Evolutionary conservation across 2,329 filamentous ascomycete species (phyloP).

Genomic region (Hypoxylon sp.): DNA sequence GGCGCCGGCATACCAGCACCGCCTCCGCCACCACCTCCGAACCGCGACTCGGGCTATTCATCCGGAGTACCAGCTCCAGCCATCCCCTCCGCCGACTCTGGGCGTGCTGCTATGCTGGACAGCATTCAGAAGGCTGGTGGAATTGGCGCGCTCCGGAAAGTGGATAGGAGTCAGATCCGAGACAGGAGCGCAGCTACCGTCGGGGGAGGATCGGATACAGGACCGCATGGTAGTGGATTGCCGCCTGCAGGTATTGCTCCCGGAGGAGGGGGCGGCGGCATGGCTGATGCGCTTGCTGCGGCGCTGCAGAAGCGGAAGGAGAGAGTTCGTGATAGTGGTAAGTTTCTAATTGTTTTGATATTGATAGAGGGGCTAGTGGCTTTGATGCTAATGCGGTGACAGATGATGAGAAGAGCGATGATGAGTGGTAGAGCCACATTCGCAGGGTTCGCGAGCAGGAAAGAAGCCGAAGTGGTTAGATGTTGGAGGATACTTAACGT

Average conservation of each 20-base stretch:
- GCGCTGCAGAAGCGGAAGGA: conserved; percentile 87
- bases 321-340: conserved; percentile 96
- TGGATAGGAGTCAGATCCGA: conserved; percentile 77
- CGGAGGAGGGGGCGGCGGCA: conserved; percentile 72
- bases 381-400: conserved; percentile 34
- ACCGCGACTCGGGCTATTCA: conserved; percentile 71
- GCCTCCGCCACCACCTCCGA: conserved; percentile 60
- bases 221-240: conserved; percentile 66
- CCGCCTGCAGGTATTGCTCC: conserved; percentile 68
- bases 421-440: conserved; percentile 73
- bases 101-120: conserved; percentile 74
- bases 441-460: conserved; percentile 33
- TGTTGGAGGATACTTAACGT: conserved; percentile 4
- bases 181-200: conserved; percentile 79
- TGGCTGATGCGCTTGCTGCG: conserved; percentile 87
- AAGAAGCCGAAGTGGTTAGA: conserved; percentile 11
- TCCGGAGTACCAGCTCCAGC: conserved; percentile 66
- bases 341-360: conserved; percentile 61
- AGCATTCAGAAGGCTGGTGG: conserved; percentile 80
- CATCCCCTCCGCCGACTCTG: conserved; percentile 60
- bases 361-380: neutral
- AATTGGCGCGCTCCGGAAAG: conserved; percentile 80
- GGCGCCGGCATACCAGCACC: conserved; percentile 54
- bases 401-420: conserved; percentile 85
- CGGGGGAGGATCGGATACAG: conserved; percentile 65